Evolutionary conservation across 2,329 filamentous ascomycete genomes (phyloP), one percentile per base, ranked within the genome.

Genomic region (Diaporthe vaccinii): DNA sequence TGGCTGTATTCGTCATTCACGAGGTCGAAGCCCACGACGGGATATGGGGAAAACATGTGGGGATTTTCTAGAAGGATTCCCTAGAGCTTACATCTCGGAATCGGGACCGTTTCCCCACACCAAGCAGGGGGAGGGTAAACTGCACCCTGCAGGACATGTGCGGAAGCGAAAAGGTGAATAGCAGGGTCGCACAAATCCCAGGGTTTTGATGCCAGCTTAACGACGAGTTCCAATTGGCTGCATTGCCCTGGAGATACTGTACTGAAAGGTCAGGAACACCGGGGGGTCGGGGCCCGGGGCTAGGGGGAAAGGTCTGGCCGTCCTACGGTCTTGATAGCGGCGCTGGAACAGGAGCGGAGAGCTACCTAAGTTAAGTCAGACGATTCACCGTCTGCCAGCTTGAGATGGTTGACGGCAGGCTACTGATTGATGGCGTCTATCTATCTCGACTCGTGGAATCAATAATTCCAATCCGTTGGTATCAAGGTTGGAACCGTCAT

Each of bases 51-150:
- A 68, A 28, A 10, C 31, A 68, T 25, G 46, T 34, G 44, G 62
- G n/a, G 46, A 28, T 4, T 4, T 53, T 53, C 65, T 68, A 36
- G 65, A 68, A 68, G 46, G 31, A 53, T 68, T 28, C 5, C 62
- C 34, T 28, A 68, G 22, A 68, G 65, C 65, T 68, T 51, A 53
- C n/a, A 28, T 53, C 46, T 68, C 46, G 65, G 34, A n/a, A 68
- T 68, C 65, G 65, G 65, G 31, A 53, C 53, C 65, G 65, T 36
- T 53, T 46, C 65, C 65, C 65, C 65, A 68, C 62, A 36, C 20
- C 6, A 12, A n/a, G 62, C 14, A 68, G 22, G 14, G 22, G 17
- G 12, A 9, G 62, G 9, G 22, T 10, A 17, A 22, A 49, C 10
- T 65, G 41, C 4, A 20, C 41, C 61, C 61, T 65, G 61, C 25